phyloP scores from a whole-genome alignment of 1,139 yeast genomes.

The Scheffersomyces quercinus region DNA sequence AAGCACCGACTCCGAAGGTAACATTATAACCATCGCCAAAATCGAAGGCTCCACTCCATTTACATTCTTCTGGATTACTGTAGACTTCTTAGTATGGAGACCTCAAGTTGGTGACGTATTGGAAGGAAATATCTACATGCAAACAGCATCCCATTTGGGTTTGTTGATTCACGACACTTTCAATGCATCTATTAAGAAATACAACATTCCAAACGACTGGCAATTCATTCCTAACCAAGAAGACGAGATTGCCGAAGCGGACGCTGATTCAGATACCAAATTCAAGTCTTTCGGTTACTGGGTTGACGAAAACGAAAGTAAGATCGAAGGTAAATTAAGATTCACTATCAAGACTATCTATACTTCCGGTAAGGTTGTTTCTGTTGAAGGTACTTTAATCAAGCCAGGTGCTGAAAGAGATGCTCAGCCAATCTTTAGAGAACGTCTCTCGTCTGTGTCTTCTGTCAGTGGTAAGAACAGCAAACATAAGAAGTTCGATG shows the following conservation, averaged over 20 bases:
- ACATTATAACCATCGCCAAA: constrained; percentile 50
- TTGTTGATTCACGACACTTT: constrained; percentile 87
- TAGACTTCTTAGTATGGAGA: constrained; percentile 85
- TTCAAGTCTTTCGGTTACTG: constrained; percentile 77
- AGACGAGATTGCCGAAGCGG: constrained; percentile 46
- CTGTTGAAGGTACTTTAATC: constrained; percentile 81
- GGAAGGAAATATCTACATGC: constrained; percentile 88
- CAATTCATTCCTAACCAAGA: constrained; percentile 75
- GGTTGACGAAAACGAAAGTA: constrained; percentile 72
- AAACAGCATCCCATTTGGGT: constrained; percentile 94
- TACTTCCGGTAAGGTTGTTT: constrained; percentile 77
- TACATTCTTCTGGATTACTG: constrained; percentile 81
- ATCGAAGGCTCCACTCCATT: constrained; percentile 84
- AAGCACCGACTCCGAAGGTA: constrained; percentile 29
- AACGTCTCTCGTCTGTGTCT: constrained; percentile 25
- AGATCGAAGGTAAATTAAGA: constrained; percentile 76
- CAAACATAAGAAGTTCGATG: constrained; percentile 50
- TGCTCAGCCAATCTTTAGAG: constrained; percentile 50
- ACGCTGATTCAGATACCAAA: constrained; percentile 22
- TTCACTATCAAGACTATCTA: constrained; percentile 74
- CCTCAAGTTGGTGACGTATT: constrained; percentile 82
- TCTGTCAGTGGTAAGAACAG: constrained; percentile 17
- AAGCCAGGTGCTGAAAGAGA: constrained; percentile 61
- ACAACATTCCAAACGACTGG: constrained; percentile 83
- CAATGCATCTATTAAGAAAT: constrained; percentile 88